Conservation (phyloP, 306 rosid genomes). For the Mimosa pudica region DNA sequence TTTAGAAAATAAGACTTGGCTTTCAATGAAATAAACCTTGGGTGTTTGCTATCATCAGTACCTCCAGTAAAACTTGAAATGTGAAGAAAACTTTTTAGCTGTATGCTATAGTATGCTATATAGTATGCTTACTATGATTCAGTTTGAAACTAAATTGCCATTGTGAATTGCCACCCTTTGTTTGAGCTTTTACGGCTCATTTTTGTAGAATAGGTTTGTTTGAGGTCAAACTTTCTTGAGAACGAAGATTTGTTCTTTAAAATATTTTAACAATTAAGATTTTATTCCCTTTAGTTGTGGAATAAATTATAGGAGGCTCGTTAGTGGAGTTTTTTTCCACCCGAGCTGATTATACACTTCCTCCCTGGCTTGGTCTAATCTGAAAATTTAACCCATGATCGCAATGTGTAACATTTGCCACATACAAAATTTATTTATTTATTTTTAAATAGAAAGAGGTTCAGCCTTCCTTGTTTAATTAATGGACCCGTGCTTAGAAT, state of each 20-base stretch:
- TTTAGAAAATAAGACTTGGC: background rate
- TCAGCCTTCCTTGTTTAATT: constrained; percentile 5
- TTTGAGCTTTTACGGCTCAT: constrained; percentile 10
- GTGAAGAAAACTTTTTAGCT: background rate
- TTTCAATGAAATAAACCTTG: background rate
- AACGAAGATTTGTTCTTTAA: background rate
- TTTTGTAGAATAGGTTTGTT: background rate
- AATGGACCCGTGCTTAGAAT: constrained; percentile 22
- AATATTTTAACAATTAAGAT: background rate
- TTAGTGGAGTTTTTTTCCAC: background rate
- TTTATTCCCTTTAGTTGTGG: background rate
- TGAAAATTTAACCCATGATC: background rate
- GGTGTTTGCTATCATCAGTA: background rate
- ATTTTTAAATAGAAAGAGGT: background rate
- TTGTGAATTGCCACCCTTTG: background rate
- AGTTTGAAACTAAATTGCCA: background rate
- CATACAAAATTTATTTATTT: background rate
- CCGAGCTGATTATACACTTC: background rate
- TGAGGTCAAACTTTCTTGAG: background rate
- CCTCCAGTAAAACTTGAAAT: background rate
- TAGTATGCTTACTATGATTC: no score
- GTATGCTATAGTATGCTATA: background rate
- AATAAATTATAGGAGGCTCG: background rate
- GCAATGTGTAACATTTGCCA: constrained; percentile 7
- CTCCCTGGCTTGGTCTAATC: constrained; percentile 11